Conservation (phyloP, 495 filamentous ascomycete species). For the Podospora australis region DNA sequence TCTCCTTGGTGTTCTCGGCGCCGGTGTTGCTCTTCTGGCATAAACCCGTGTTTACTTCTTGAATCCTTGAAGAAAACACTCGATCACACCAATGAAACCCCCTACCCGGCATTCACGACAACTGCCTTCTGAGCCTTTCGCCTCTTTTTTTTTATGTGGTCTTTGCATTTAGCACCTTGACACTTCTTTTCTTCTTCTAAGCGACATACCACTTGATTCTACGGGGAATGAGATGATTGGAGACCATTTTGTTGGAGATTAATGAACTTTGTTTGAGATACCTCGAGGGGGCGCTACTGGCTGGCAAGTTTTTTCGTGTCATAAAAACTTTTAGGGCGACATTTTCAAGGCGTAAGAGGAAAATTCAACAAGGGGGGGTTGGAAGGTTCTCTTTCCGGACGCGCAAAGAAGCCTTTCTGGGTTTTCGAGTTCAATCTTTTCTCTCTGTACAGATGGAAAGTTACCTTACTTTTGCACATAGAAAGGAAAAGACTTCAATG, state of each 20-base stretch:
- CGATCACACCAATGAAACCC: neutral
- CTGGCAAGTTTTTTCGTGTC: neutral
- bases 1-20: conserved; percentile 35
- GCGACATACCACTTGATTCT: conserved; percentile 16
- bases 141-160: neutral
- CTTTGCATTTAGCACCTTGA: conserved; percentile 3
- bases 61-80: neutral
- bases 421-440: neutral
- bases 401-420: too few species aligned
- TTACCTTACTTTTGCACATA: neutral
- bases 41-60: conserved; percentile 15
- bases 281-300: neutral
- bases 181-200: neutral
- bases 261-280: neutral
- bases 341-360: neutral
- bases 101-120: conserved; percentile 9
- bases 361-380: neutral
- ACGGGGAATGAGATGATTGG: conserved; percentile 23
- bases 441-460: neutral
- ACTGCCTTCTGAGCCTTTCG: neutral
- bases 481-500: too few species aligned
- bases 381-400: too few species aligned
- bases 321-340: neutral
- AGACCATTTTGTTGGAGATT: conserved; percentile 16
- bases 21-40: conserved; percentile 37